Evolutionary conservation across 495 filamentous ascomycete genomes (phyloP).

Genomic region (Hypoxylon rickii): DNA sequence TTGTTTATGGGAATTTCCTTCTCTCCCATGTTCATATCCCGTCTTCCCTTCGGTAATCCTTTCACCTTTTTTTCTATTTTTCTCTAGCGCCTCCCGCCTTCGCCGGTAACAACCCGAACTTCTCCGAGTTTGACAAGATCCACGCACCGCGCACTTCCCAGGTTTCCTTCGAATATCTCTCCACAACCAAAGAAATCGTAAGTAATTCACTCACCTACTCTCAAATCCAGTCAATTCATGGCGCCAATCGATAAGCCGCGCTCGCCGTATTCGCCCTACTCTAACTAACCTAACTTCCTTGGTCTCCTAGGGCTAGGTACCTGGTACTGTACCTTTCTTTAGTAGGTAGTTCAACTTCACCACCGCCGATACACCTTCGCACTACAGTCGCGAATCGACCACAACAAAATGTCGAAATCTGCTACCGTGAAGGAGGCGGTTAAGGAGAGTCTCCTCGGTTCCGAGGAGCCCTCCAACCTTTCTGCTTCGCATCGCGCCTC

Average conservation of each 20-base stretch:
- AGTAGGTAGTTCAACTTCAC: too few relatives aligned
- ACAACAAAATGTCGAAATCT: conserved; percentile 43
- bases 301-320: too few relatives aligned
- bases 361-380: conserved; percentile 6
- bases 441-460: conserved; percentile 77
- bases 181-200: conserved; percentile 27
- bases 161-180: too few relatives aligned
- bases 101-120: conserved; percentile 10
- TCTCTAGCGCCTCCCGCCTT: conserved; percentile 6
- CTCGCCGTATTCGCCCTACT: background rate
- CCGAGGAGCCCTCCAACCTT: conserved; percentile 59
- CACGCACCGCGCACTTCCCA: conserved; percentile 15
- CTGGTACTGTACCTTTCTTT: too few relatives aligned
- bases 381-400: conserved; percentile 8
- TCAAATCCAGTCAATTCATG: conserved; percentile 17
- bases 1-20: background rate
- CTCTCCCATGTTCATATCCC: conserved; percentile 16
- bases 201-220: conserved; percentile 13
- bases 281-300: background rate
- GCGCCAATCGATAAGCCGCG: conserved; percentile 29
- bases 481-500: conserved; percentile 70
- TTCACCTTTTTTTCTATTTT: conserved; percentile 17
- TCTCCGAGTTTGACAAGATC: conserved; percentile 25
- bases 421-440: conserved; percentile 67
- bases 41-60: background rate